Conservation (phyloP, 768 basidiomycete species). For the Boletus tomentosulus region DNA sequence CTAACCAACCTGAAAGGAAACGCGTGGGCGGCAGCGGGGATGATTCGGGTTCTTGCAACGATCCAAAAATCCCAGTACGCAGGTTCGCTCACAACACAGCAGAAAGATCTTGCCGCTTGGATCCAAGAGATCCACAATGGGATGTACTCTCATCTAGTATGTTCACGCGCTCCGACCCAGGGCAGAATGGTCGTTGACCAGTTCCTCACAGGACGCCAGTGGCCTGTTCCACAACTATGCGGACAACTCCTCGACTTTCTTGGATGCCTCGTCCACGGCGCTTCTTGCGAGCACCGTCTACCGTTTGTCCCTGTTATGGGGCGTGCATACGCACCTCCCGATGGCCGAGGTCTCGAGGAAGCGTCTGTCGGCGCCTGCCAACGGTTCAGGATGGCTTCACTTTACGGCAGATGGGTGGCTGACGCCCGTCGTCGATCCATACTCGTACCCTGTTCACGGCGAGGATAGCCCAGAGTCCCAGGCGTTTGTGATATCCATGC, state of each 20-base stretch:
- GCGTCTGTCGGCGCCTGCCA: slow-evolving; percentile 25
- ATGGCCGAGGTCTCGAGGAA: slow-evolving; percentile 54
- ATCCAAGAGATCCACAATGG: slow-evolving; percentile 67
- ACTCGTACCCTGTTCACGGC: slow-evolving; percentile 46
- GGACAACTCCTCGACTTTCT: slow-evolving; percentile 54
- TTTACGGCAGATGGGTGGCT: slow-evolving; percentile 64
- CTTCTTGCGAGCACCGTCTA: slow-evolving; percentile 76
- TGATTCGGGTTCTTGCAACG: slow-evolving; percentile 76
- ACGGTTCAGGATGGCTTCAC: slow-evolving; percentile 35
- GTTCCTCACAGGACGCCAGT: slow-evolving; percentile 2
- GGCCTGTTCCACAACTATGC: slow-evolving; percentile 67
- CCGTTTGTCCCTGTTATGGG: slow-evolving; percentile 55
- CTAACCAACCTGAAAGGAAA: slow-evolving; percentile 49
- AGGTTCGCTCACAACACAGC: slow-evolving; percentile 44
- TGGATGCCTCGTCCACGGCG: slow-evolving; percentile 69
- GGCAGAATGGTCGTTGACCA: neutral
- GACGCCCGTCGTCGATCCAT: slow-evolving; percentile 71
- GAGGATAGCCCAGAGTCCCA: slow-evolving; percentile 67
- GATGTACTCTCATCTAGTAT: slow-evolving; percentile 59
- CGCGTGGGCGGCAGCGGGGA: slow-evolving; percentile 86
- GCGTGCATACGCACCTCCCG: slow-evolving; percentile 47
- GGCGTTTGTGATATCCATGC: slow-evolving; percentile 73
- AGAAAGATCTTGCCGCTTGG: slow-evolving; percentile 61
- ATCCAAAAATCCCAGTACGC: slow-evolving; percentile 60
- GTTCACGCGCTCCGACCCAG: slow-evolving; percentile 19